phyloP scores from a whole-genome alignment of 2,329 filamentous ascomycete genomes.

The Aspergillus sp. region DNA sequence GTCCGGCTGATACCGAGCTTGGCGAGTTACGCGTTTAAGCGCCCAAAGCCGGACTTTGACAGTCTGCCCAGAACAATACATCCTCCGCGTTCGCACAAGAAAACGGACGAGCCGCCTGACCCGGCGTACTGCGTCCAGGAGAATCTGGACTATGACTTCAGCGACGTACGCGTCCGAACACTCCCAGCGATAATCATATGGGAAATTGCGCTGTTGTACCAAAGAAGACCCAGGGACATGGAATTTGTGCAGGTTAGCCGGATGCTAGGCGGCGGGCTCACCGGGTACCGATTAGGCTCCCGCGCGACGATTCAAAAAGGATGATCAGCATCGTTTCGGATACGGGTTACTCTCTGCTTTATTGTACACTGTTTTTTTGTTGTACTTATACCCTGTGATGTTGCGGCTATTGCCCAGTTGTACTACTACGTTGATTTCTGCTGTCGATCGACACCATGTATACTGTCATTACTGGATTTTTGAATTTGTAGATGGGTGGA shows the following conservation, averaged over 20 bases:
- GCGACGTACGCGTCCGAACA: constrained; percentile 18
- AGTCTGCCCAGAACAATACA: constrained; percentile 12
- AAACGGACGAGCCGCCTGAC: constrained; percentile 6
- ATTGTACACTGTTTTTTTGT: too few species aligned
- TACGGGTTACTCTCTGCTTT: too few species aligned
- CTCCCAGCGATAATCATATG: constrained; percentile 23
- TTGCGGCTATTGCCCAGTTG: too few species aligned
- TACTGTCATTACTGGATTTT: too few species aligned
- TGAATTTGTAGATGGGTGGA: too few species aligned
- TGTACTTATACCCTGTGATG: too few species aligned
- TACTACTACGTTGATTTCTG: too few species aligned
- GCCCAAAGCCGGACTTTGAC: constrained; percentile 17
- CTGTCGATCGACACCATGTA: too few species aligned
- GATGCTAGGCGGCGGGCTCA: constrained; percentile 21
- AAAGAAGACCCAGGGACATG: constrained; percentile 17
- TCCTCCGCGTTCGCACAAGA: background rate
- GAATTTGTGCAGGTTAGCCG: constrained; percentile 16
- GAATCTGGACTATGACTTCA: constrained; percentile 27
- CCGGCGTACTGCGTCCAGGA: constrained; percentile 16
- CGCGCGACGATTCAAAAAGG: too few species aligned
- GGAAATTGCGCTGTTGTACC: constrained; percentile 30
- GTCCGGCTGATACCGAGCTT: constrained; percentile 26
- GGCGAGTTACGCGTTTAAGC: constrained; percentile 17
- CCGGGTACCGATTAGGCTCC: constrained; percentile 14
- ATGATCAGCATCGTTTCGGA: too few species aligned